These are phyloP conservation scores for Nicotiana benthamiana DNA, from an alignment of 257 asterid species.

Conservation along the genomic window DNA sequence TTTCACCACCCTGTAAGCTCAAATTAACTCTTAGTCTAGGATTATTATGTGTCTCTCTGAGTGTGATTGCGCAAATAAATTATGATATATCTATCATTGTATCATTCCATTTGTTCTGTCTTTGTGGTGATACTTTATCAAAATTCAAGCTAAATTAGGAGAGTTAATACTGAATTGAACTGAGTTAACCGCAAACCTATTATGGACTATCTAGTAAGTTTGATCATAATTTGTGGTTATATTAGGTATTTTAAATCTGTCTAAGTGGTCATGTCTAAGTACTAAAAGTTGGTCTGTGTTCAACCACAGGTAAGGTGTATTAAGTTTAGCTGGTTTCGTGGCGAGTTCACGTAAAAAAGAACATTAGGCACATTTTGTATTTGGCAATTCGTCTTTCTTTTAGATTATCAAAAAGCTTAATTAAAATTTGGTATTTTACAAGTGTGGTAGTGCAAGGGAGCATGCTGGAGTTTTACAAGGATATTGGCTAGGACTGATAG, in stretches of 20 bases:
- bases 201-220: background rate
- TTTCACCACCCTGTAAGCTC: conserved; percentile 62
- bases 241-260: background rate
- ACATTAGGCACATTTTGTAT: background rate
- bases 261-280: background rate
- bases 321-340: background rate
- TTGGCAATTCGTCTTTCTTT: background rate
- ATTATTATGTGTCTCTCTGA: background rate
- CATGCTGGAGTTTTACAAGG: background rate
- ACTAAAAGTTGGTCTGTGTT: background rate
- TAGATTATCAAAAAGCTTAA: background rate
- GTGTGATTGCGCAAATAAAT: background rate
- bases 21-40: background rate
- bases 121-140: background rate
- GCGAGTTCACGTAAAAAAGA: background rate
- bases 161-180: background rate
- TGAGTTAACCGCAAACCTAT: background rate
- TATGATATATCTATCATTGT: background rate
- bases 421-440: background rate
- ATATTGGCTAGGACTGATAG: background rate
- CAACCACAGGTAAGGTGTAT: background rate
- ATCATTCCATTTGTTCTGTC: background rate
- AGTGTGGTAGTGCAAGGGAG: background rate
- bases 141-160: background rate
- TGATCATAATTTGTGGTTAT: background rate